Evolutionary conservation across 2,329 filamentous ascomycete genomes (phyloP).

Genomic region (Aspergillus niger): DNA sequence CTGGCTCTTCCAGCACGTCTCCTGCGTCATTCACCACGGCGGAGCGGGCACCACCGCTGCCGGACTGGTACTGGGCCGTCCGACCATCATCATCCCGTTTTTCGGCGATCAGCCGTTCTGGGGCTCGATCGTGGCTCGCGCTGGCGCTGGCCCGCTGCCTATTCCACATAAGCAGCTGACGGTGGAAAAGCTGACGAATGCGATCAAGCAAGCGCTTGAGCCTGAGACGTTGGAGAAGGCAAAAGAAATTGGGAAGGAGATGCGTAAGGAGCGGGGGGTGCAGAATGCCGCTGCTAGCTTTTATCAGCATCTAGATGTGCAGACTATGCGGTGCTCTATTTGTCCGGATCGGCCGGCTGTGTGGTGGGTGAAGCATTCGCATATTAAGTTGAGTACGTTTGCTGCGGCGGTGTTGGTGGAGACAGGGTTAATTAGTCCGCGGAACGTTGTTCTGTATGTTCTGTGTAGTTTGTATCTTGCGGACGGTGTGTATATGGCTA

Average conservation of each 20-base stretch:
- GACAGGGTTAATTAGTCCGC: conserved; percentile 65
- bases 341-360: conserved; percentile 69
- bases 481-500: conserved; percentile 16
- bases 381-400: conserved; percentile 69
- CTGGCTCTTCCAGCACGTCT: conserved; percentile 81
- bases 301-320: conserved; percentile 67
- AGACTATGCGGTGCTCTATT: conserved; percentile 69
- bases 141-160: conserved; percentile 71
- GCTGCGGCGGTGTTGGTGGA: conserved; percentile 70
- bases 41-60: conserved; percentile 86
- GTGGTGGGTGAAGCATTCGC: conserved; percentile 71
- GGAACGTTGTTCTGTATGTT: conserved; percentile 71
- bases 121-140: conserved; percentile 73
- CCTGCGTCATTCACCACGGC: conserved; percentile 82
- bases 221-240: conserved; percentile 61
- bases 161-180: conserved; percentile 70
- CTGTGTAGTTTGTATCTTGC: no score
- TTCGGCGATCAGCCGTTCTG: conserved; percentile 85
- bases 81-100: conserved; percentile 82
- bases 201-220: conserved; percentile 63
- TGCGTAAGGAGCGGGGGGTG: conserved; percentile 66
- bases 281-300: conserved; percentile 68
- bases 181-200: conserved; percentile 64
- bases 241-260: conserved; percentile 62
- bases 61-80: conserved; percentile 76